phyloP scores from a whole-genome alignment of 139 green algal genomes.

The Asterochloris sp. region DNA sequence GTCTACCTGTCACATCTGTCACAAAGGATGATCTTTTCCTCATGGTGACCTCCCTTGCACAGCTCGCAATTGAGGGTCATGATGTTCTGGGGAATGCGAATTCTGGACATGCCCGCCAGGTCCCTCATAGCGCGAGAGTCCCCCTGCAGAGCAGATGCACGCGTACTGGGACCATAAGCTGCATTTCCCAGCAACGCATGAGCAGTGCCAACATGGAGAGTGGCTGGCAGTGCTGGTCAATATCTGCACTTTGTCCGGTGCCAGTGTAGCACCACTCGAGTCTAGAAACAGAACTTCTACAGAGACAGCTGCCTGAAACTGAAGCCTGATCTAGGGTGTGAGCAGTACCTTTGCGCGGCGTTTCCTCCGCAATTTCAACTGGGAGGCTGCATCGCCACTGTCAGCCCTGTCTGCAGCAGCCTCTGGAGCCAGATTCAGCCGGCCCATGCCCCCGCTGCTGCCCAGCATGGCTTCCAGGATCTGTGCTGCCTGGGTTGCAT shows the following conservation, averaged over 20 bases:
- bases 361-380: no score
- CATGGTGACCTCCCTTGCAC: slow-evolving; percentile 57
- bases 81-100: slow-evolving; percentile 45
- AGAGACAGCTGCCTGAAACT: no score
- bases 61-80: slow-evolving; percentile 51
- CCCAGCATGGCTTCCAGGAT: slow-evolving; percentile 51
- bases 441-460: not conserved
- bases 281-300: no score
- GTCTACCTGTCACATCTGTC: slow-evolving; percentile 64
- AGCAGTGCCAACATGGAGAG: no score
- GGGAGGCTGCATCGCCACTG: not conserved
- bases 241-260: no score
- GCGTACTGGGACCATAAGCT: no score
- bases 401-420: not conserved
- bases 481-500: slow-evolving; percentile 47
- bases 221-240: no score
- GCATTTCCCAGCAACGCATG: no score
- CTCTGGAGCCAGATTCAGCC: not conserved
- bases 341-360: no score
- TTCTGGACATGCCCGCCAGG: not conserved
- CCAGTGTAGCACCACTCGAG: no score
- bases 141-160: no score
- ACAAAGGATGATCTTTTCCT: slow-evolving; percentile 82
- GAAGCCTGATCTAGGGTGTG: no score
- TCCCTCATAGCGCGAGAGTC: not conserved